phyloP scores from a whole-genome alignment of 805 yeast genomes.

The Metschnikowia proteae region DNA sequence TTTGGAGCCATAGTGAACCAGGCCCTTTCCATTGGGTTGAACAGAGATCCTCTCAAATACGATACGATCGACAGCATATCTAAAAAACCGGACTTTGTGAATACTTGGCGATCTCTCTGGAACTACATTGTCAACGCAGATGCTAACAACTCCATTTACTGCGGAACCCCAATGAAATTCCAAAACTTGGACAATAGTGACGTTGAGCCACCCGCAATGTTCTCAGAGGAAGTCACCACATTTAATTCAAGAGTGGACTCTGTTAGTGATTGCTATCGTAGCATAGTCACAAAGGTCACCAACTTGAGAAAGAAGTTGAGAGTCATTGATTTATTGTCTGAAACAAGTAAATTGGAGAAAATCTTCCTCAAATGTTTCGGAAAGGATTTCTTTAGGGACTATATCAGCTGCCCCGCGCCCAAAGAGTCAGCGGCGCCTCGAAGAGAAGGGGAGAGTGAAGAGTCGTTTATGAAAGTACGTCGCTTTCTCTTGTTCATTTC shows the following conservation, averaged over 20 bases:
- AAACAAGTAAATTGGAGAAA: slow-evolving; percentile 35
- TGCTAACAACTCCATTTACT: slow-evolving; percentile 30
- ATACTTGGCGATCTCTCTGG: slow-evolving; percentile 40
- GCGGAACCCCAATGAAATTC: slow-evolving; percentile 31
- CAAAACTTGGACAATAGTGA: slow-evolving; percentile 29
- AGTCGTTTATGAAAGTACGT: slow-evolving; percentile 30
- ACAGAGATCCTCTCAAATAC: slow-evolving; percentile 37
- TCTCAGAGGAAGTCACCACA: slow-evolving; percentile 1
- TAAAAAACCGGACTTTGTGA: slow-evolving; percentile 23
- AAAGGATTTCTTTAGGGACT: slow-evolving; percentile 39
- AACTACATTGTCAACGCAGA: slow-evolving; percentile 26
- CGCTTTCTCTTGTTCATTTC: slow-evolving; percentile 35
- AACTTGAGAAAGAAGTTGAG: slow-evolving; percentile 30
- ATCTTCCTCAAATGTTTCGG: slow-evolving; percentile 36
- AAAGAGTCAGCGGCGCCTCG: slow-evolving; percentile 10
- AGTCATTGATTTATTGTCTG: slow-evolving; percentile 32
- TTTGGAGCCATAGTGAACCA: slow-evolving; percentile 36
- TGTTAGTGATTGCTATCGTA: slow-evolving; percentile 28
- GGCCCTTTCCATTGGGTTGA: slow-evolving; percentile 38
- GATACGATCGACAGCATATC: slow-evolving; percentile 28
- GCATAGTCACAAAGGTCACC: slow-evolving; percentile 24
- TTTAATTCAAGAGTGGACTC: slow-evolving; percentile 15
- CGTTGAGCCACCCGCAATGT: slow-evolving; percentile 19
- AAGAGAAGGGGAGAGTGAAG: slow-evolving; percentile 21
- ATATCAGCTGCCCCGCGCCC: slow-evolving; percentile 32